Base-by-base conservation (phyloP, 139 green algal genomes). In the Spirogloea muscicola region DNA sequence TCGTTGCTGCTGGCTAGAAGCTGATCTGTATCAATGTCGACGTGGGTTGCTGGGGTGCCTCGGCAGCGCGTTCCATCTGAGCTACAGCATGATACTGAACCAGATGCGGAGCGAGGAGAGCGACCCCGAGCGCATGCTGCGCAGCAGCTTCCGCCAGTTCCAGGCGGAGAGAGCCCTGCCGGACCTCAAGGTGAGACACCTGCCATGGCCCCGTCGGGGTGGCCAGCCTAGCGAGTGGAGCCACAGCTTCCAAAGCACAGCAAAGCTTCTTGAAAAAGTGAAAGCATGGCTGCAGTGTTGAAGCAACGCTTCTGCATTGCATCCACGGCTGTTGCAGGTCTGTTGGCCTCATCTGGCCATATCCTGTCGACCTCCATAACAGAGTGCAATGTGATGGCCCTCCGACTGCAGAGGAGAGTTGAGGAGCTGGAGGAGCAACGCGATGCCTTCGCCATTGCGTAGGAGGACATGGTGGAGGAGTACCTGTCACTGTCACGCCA, bases 391-490 rank as follows among this genome's bases (percentile, higher is more conserved):
- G n/a, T n/a, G n/a, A n/a, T n/a, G n/a, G n/a, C n/a, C n/a, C n/a
- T n/a, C n/a, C n/a, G n/a, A n/a, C n/a, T n/a, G 21, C 61, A 71
- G 61, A 48, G 38, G 21, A 57, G 64, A 3, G 59, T 88, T 0
- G 69, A 81, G 39, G 52, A 77, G 48, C 27, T 90, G 49, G 76
- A 86, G 68, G 42, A 49, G 39, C 42, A 85, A 59, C 59, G 66
- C 0, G 84, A 89, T 7, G 80, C 48, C 1, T 67, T 95, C 3
- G n/a, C 58, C 3, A 64, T 94, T 3, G 69, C 81, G 25, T 69
- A 89, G 21, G 87, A 90, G 69, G 84, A 81, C 4, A 63, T 63
- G 34, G 82, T 92, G 29, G 44, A 59, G 29, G 55, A 87, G 46
- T 91, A 85, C 59, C 76, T 42, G 71, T 6, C 61, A 34, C 71